Base-by-base conservation (phyloP, 2,329 filamentous ascomycete species). In the Claviceps citrina region DNA sequence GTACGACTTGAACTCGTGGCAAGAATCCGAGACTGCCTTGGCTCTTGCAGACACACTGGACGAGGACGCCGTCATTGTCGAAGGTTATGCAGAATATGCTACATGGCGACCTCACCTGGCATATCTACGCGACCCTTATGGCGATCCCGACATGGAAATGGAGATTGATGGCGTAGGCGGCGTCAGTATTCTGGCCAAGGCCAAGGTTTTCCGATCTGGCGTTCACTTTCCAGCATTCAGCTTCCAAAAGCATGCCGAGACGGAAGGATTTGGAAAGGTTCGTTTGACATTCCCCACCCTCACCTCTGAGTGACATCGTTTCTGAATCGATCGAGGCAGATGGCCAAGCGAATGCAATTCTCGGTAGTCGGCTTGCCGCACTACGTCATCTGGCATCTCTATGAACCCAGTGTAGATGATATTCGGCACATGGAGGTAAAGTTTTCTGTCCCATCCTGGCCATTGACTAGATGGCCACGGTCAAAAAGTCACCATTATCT, bases 131-230 rank as follows among this genome's bases (percentile, higher is more conserved):
- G 91, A 98, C 56, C 91, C 91, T 2, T 96, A 93, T 53, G 91
- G 91, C 30, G 91, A 98, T 55, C 89, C 89, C 16, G 91, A 98
- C 56, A 95, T 96, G 81, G 91, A 98, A 58, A 96, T 98, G 91
- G 91, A 98, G 54, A 89, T 98, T 51, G 91, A 98, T 51, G 91
- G 91, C 49, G 87, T 98, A 35, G 89, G 91, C 38, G 91, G 91
- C 63, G 91, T 98, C 51, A 95, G 86, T 64, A 98, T 98, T 53
- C 63, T 98, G 51, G 89, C 91, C 34, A 98, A 96, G 62, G 91
- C 91, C 2, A 82, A 81, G 51, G 91, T 98, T 1, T 98, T 98
- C 67, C 78, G 91, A 46, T 81, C 84, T 34, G 91, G 91, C 32
- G 89, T 93, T 26, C 91, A 98, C 61, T 98, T 98, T 63, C 91